These are phyloP conservation scores for Serendipita sp. DNA, from an alignment of 768 basidiomycete genomes.

Conservation along the genomic window DNA sequence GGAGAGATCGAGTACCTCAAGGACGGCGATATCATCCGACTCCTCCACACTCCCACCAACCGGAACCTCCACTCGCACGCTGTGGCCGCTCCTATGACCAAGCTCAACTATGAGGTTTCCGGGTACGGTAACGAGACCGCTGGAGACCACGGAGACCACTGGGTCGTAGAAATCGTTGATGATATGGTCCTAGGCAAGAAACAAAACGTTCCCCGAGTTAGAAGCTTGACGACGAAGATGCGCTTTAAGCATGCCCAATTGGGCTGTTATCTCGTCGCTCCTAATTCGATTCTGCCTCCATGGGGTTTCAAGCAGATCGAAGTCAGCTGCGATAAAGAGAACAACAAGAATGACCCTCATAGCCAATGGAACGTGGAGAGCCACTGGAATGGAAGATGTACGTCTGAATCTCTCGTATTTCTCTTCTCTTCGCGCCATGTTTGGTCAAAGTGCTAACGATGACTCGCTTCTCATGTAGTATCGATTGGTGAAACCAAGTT, in stretches of 20 bases:
- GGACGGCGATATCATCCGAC: conserved; percentile 63
- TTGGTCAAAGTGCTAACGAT: too few species aligned
- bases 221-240: conserved; percentile 81
- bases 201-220: conserved; percentile 48
- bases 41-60: conserved; percentile 67
- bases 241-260: conserved; percentile 62
- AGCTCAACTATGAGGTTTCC: conserved; percentile 81
- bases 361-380: conserved; percentile 98
- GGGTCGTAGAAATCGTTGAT: conserved; percentile 88
- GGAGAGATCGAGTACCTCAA: conserved; percentile 52
- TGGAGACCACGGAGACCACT: conserved; percentile 81
- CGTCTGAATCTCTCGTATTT: conserved; percentile 22
- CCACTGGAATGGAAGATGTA: conserved; percentile 90
- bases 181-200: conserved; percentile 56
- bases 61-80: conserved; percentile 89
- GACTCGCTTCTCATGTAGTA: conserved; percentile 36
- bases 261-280: conserved; percentile 82
- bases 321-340: conserved; percentile 83
- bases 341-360: conserved; percentile 61
- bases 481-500: conserved; percentile 68
- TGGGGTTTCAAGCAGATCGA: conserved; percentile 99
- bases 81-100: conserved; percentile 75
- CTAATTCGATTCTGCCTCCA: conserved; percentile 78
- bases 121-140: conserved; percentile 84
- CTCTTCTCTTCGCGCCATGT: too few species aligned